Evolutionary conservation across 164 flowering plant species (phyloP).

Genomic region (Houttuynia cordata): DNA sequence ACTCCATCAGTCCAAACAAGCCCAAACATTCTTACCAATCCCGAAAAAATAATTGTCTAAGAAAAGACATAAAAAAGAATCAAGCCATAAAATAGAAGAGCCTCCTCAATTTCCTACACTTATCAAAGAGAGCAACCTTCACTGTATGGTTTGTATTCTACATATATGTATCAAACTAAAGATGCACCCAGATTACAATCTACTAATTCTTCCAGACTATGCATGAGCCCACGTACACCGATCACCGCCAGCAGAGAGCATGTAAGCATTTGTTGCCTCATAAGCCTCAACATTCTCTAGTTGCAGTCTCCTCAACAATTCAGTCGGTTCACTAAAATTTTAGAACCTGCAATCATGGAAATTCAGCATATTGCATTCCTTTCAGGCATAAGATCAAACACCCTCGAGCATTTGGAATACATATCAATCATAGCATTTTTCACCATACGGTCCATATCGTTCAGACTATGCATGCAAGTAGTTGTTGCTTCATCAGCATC

Average conservation of each 20-base stretch:
- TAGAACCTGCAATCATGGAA: constrained; percentile 21
- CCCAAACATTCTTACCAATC: constrained; percentile 12
- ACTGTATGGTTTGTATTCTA: constrained; percentile 11
- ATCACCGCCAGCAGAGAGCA: constrained; percentile 22
- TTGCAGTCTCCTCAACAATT: constrained; percentile 25
- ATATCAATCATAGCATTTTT: constrained; percentile 23
- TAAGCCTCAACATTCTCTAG: constrained; percentile 9
- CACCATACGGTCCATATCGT: constrained; percentile 12
- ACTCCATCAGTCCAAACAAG: constrained; percentile 18
- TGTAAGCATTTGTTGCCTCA: constrained; percentile 18
- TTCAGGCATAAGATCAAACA: too few species aligned
- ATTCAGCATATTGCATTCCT: too few species aligned
- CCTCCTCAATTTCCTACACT: constrained; percentile 22
- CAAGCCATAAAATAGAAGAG: constrained; percentile 16
- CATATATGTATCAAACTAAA: too few species aligned
- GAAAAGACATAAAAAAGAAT: constrained; percentile 17
- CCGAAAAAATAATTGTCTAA: constrained; percentile 23
- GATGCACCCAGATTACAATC: too few species aligned
- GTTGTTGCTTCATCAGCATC: constrained; percentile 17
- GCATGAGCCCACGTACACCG: constrained; percentile 20
- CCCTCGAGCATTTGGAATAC: constrained; percentile 35
- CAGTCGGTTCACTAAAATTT: constrained; percentile 17
- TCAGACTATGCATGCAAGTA: constrained; percentile 19
- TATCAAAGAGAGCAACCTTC: constrained; percentile 20
- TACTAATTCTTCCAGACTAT: constrained; percentile 10